Conservation (phyloP, 176 grass and related monocot genomes). For the Oryza longistaminata region DNA sequence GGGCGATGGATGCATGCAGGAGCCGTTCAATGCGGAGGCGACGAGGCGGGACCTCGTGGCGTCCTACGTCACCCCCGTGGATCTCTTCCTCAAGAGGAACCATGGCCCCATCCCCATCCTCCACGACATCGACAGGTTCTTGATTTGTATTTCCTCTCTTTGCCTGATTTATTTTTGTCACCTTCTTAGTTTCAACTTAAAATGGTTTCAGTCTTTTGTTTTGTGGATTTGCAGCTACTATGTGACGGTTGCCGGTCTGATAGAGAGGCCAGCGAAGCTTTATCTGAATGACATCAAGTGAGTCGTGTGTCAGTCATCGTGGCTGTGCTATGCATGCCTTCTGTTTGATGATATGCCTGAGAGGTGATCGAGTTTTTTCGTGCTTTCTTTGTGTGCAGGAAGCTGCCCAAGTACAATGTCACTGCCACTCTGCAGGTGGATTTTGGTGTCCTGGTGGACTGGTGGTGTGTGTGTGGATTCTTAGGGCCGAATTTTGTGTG, state of each 20-base stretch:
- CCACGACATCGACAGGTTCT: constrained; percentile 42
- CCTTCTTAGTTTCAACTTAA: not conserved
- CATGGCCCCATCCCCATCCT: constrained; percentile 73
- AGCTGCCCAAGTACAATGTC: constrained; percentile 70
- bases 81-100: constrained; percentile 82
- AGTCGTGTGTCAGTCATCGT: not conserved
- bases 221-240: constrained; percentile 48
- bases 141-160: not conserved
- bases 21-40: constrained; percentile 83
- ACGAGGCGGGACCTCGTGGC: constrained; percentile 41
- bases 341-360: constrained; percentile 1
- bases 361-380: not conserved
- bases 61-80: constrained; percentile 65
- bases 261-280: constrained; percentile 40
- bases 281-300: constrained; percentile 69
- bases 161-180: not conserved
- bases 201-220: not conserved
- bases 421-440: constrained; percentile 68
- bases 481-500: not conserved
- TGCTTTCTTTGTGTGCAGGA: constrained; percentile 36
- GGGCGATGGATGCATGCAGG: constrained; percentile 19
- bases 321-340: not conserved
- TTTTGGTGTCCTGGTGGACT: not conserved
- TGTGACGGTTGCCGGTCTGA: constrained; percentile 53
- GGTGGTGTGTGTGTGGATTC: not conserved